These are phyloP conservation scores for Brassica rapa DNA, from an alignment of 345 rosid genomes.

Conservation along the genomic window DNA sequence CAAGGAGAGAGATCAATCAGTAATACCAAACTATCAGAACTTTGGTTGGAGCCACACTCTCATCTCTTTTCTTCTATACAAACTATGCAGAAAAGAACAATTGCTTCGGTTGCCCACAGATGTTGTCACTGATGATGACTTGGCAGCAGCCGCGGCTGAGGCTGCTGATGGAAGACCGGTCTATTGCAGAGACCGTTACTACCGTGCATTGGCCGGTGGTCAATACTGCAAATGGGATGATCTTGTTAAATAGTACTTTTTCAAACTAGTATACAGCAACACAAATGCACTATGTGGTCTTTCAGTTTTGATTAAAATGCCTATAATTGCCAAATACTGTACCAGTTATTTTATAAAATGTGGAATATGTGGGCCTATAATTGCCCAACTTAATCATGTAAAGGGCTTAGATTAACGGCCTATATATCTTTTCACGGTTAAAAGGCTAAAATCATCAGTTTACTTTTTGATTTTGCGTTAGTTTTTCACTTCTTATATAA, in stretches of 20 bases:
- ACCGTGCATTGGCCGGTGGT: conserved; percentile 95
- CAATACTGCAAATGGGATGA: conserved; percentile 99
- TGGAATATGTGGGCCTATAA: neutral
- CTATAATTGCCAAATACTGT: neutral
- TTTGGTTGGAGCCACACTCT: neutral
- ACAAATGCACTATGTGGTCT: neutral
- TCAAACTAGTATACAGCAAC: neutral
- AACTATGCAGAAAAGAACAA: conserved; percentile 64
- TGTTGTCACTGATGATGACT: conserved; percentile 69
- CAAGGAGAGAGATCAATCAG: conserved; percentile 12
- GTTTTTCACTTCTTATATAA: too few relatives aligned
- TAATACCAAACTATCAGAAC: neutral
- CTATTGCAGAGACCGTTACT: conserved; percentile 91
- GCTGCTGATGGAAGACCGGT: conserved; percentile 98
- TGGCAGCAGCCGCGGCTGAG: conserved; percentile 94
- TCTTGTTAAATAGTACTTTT: conserved; percentile 43
- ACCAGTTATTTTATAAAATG: neutral
- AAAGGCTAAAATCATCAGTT: too few relatives aligned
- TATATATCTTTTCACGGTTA: too few relatives aligned
- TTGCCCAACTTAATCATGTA: neutral
- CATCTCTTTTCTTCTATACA: neutral
- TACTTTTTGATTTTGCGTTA: too few relatives aligned
- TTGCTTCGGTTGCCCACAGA: conserved; percentile 70
- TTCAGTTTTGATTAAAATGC: conserved; percentile 1
- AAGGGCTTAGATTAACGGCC: too few relatives aligned